Evolutionary conservation across 2,329 filamentous ascomycete species (phyloP).

Genomic region (Metarhizium guizhouense): DNA sequence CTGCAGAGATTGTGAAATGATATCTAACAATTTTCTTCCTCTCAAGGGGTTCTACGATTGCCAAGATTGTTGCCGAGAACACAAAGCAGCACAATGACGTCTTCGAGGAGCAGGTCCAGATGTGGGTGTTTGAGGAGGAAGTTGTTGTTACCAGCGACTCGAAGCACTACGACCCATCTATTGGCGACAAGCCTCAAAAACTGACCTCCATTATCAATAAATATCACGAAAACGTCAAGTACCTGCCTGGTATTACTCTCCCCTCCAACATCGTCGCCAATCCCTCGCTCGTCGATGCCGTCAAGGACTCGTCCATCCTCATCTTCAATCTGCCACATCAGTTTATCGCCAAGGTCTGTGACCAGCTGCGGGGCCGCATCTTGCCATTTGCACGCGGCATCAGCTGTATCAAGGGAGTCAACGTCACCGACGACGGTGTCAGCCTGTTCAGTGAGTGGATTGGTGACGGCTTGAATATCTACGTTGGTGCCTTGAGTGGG

Average conservation of each 20-base stretch:
- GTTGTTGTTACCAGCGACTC: slow-evolving; percentile 65
- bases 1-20: neutral
- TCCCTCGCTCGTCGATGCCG: slow-evolving; percentile 69
- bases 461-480: slow-evolving; percentile 82
- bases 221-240: slow-evolving; percentile 94
- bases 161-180: slow-evolving; percentile 58
- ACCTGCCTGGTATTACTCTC: slow-evolving; percentile 80
- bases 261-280: slow-evolving; percentile 80
- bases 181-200: slow-evolving; percentile 65
- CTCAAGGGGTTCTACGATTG: slow-evolving; percentile 83
- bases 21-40: neutral
- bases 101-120: slow-evolving; percentile 85
- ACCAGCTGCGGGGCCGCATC: slow-evolving; percentile 78
- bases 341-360: slow-evolving; percentile 83
- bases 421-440: slow-evolving; percentile 79
- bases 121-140: slow-evolving; percentile 98
- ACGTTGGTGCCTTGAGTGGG: slow-evolving; percentile 89
- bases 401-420: slow-evolving; percentile 96
- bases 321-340: slow-evolving; percentile 96
- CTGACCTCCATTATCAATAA: slow-evolving; percentile 87
- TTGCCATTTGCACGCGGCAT: slow-evolving; percentile 87
- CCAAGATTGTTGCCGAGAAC: slow-evolving; percentile 95
- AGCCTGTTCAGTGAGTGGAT: slow-evolving; percentile 93
- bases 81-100: slow-evolving; percentile 65
- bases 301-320: slow-evolving; percentile 76